Evolutionary conservation across 129 eudicot species (phyloP).

Genomic region (Chrysanthemum lavandulifolium): DNA sequence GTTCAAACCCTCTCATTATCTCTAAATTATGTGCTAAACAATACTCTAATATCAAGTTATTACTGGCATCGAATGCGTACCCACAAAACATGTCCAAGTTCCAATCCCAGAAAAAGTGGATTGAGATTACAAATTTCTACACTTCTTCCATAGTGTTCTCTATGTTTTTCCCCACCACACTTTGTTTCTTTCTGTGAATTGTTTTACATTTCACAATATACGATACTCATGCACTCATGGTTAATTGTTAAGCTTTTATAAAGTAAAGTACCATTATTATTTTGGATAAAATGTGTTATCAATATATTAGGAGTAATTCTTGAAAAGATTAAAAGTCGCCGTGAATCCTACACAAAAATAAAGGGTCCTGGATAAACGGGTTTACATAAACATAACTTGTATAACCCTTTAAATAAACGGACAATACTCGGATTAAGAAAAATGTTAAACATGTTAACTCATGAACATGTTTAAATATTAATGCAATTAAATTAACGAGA

Average conservation of each 20-base stretch:
- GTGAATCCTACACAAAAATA: too few species aligned
- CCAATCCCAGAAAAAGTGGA: slow-evolving; percentile 32
- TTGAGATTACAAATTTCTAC: slow-evolving; percentile 31
- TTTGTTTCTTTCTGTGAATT: slow-evolving; percentile 21
- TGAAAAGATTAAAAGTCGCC: too few species aligned
- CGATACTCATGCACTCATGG: slow-evolving; percentile 22
- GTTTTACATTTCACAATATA: slow-evolving; percentile 23
- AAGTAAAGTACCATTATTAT: background rate
- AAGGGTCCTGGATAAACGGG: too few species aligned
- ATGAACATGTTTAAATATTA: too few species aligned
- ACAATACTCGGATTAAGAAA: too few species aligned
- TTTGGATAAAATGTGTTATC: too few species aligned
- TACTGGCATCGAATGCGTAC: slow-evolving; percentile 2
- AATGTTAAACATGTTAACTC: too few species aligned
- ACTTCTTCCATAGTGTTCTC: slow-evolving; percentile 25
- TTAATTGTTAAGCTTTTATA: background rate
- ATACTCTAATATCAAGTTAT: slow-evolving; percentile 3
- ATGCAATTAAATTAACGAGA: too few species aligned
- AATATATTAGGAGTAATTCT: too few species aligned
- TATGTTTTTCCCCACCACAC: slow-evolving; percentile 28
- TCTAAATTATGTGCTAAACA: background rate
- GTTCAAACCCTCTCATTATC: background rate
- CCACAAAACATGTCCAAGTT: slow-evolving; percentile 32
- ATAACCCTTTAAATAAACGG: too few species aligned
- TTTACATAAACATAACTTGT: too few species aligned